Percentiles rank a stretch among this genome's conserved stretches.
phyloP scores from a whole-genome alignment of 768 basidiomycete species.

The Mycena amicta region DNA sequence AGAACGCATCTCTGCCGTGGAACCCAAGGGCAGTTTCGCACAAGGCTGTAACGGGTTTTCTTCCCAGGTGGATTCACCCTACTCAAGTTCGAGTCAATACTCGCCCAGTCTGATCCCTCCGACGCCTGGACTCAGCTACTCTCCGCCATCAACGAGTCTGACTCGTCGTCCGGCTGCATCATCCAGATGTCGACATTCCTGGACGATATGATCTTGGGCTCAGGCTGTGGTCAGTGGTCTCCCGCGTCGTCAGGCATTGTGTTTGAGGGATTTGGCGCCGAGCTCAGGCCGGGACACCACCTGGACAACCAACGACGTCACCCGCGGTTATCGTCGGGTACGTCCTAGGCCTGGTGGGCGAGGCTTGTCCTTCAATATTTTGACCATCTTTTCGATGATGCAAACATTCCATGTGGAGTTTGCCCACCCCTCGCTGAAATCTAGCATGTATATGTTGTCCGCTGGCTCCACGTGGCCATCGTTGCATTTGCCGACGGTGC shows the following conservation, averaged over 20 bases:
- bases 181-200: constrained; percentile 57
- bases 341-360: too few species aligned
- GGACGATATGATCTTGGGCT: too few species aligned
- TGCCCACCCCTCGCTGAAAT: background rate
- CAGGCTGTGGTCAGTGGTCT: constrained; percentile 25
- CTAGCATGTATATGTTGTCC: too few species aligned
- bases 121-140: constrained; percentile 61
- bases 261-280: too few species aligned
- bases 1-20: background rate
- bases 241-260: constrained; percentile 17
- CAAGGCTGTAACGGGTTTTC: background rate
- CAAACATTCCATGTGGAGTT: background rate
- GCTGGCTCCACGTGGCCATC: too few species aligned
- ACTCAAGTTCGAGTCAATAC: constrained; percentile 17
- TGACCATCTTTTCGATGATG: background rate
- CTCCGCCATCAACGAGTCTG: constrained; percentile 63
- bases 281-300: too few species aligned
- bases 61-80: constrained; percentile 8
- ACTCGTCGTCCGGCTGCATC: constrained; percentile 47
- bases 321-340: too few species aligned
- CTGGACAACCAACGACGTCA: too few species aligned
- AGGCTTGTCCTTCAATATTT: background rate
- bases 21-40: constrained; percentile 12
- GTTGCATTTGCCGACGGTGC: too few species aligned
- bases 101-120: constrained; percentile 46